Percentiles rank a stretch among this genome's conserved stretches.
Evolutionary conservation across 352 stramenopile species (phyloP).

Genomic region (Phytophthora idaei): DNA sequence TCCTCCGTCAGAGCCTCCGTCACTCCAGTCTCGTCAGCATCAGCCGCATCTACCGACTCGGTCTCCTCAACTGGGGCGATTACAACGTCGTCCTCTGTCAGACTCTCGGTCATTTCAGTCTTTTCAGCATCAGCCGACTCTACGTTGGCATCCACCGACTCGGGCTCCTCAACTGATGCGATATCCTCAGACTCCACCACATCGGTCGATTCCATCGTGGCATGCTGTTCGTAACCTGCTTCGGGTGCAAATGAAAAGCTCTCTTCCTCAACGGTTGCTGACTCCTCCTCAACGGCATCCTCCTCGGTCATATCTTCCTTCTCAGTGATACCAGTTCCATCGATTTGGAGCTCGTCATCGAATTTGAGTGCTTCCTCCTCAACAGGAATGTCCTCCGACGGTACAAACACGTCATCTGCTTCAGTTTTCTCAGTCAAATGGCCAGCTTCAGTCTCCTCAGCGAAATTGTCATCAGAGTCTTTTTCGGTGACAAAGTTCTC

Average conservation of each 20-base stretch:
- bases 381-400: slow-evolving; percentile 1
- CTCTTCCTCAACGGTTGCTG: neutral
- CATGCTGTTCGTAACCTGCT: neutral
- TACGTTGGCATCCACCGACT: neutral
- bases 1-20: neutral
- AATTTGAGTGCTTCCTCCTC: slow-evolving; percentile 6
- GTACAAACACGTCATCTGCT: neutral
- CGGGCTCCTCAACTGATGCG: neutral
- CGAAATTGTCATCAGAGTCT: neutral
- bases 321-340: neutral
- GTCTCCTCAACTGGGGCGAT: neutral
- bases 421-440: slow-evolving; percentile 1
- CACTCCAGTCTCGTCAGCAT: neutral
- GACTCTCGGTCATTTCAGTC: neutral
- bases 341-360: slow-evolving; percentile 1
- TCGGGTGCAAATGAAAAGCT: neutral
- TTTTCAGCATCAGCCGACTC: neutral
- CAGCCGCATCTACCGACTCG: neutral
- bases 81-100: neutral
- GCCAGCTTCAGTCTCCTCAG: slow-evolving; percentile 10
- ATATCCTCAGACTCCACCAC: slow-evolving; percentile 4
- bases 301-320: slow-evolving; percentile 1
- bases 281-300: slow-evolving; percentile 7
- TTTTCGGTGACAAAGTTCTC: slow-evolving; percentile 5
- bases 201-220: neutral